phyloP scores from a whole-genome alignment of 768 basidiomycete species.

The Lactarius psammicola region DNA sequence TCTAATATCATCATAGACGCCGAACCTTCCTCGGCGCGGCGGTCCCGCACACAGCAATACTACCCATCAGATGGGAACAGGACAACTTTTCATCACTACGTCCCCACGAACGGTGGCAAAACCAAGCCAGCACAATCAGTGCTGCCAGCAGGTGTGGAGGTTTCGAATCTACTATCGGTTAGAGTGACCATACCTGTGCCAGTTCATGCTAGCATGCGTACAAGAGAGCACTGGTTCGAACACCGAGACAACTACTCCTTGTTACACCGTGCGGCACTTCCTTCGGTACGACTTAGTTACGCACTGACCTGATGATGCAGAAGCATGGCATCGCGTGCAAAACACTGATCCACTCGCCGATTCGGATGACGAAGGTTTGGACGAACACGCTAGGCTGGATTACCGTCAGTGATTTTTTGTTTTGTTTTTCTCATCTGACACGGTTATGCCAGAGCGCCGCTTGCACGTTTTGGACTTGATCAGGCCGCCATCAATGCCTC shows the following conservation, averaged over 20 bases:
- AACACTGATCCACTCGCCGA: slow-evolving; percentile 65
- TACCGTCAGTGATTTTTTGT: slow-evolving; percentile 50
- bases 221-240: slow-evolving; percentile 19
- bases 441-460: slow-evolving; percentile 22
- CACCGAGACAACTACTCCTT: slow-evolving; percentile 38
- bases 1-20: slow-evolving; percentile 8
- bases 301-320: slow-evolving; percentile 39
- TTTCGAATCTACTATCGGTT: slow-evolving; percentile 2
- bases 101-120: slow-evolving; percentile 27
- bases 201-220: slow-evolving; percentile 24
- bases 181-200: slow-evolving; percentile 6
- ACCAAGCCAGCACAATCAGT: slow-evolving; percentile 12
- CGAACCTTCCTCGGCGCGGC: slow-evolving; percentile 23
- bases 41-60: slow-evolving; percentile 26
- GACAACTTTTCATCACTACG: slow-evolving; percentile 30
- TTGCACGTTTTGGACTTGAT: slow-evolving; percentile 27
- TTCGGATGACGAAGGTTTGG: slow-evolving; percentile 69
- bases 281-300: slow-evolving; percentile 14
- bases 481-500: slow-evolving; percentile 15
- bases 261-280: slow-evolving; percentile 41
- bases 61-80: slow-evolving; percentile 26
- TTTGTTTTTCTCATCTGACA: slow-evolving; percentile 3
- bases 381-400: slow-evolving; percentile 61
- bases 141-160: slow-evolving; percentile 24
- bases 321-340: slow-evolving; percentile 68